Percentiles rank a stretch among this genome's conserved stretches.
Evolutionary conservation across 352 stramenopile species (phyloP).

Genomic region (Phytophthora hybrid): DNA sequence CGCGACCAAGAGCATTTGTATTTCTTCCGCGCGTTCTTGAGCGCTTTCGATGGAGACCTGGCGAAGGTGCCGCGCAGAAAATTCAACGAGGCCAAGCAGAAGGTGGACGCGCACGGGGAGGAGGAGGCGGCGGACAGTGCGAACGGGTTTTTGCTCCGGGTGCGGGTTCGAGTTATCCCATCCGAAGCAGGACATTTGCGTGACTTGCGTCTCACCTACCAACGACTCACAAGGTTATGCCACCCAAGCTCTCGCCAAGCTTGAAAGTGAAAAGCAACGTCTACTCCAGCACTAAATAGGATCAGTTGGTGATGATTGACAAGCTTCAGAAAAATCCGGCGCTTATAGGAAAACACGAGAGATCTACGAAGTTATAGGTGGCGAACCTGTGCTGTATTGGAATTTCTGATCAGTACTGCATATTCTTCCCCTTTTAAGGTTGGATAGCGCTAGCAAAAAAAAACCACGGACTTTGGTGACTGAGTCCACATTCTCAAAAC

Average conservation of each 20-base stretch:
- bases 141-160: conserved; percentile 61
- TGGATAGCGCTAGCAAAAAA: too few relatives aligned
- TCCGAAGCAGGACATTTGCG: conserved; percentile 55
- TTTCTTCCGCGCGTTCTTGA: conserved; percentile 72
- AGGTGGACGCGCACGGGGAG: conserved; percentile 48
- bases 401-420: too few relatives aligned
- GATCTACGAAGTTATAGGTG: too few relatives aligned
- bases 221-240: conserved; percentile 67
- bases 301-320: too few relatives aligned
- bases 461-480: too few relatives aligned
- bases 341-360: too few relatives aligned
- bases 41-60: conserved; percentile 60
- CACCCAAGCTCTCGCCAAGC: conserved; percentile 52
- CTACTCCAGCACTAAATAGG: conserved; percentile 17
- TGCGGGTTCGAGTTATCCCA: conserved; percentile 59
- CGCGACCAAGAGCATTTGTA: conserved; percentile 77
- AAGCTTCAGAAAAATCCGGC: too few relatives aligned
- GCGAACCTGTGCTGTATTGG: too few relatives aligned
- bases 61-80: conserved; percentile 50
- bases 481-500: too few relatives aligned
- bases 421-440: too few relatives aligned
- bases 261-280: conserved; percentile 43
- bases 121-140: conserved; percentile 41
- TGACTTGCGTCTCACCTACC: conserved; percentile 64
- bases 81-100: conserved; percentile 24